Evolutionary conservation across 208 protist genomes (phyloP), one percentile per base, ranked within the genome.

Genomic region (Leishmania mexicana): DNA sequence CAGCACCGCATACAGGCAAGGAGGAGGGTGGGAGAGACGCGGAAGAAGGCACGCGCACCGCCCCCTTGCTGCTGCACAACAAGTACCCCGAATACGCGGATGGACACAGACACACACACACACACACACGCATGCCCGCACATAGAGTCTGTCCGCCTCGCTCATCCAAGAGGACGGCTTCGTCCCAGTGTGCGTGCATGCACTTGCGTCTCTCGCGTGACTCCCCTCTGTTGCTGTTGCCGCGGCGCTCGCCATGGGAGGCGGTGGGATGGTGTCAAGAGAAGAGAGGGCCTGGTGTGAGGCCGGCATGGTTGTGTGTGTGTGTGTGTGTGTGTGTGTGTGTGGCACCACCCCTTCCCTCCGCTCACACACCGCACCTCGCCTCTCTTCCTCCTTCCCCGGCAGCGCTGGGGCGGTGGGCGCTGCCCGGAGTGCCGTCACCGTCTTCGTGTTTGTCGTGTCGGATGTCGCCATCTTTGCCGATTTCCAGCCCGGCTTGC

Each of bases 351-450:
- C 54, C 19, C 67, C 67, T 49, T 28, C 68, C 40, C 45, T 45
- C 45, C 45, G 5, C 45, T 47, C 45, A 47, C 45, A 47, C 45
- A 7, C 45, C 45, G 45, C 45, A 47, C 45, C 40, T 31, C 13
- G 49, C 13, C 42, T 38, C 68, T 2, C 68, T 17, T 8, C 28
- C 28, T 84, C 83, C 94, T 5, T n/a, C 35, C 68, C 19, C 68
- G 35, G 31, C 68, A 38, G 24, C 68, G 68, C 68, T 73, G 31
- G 8, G 38, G 24, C 40, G 42, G 21, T 19, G 19, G 35, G 68
- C 31, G 40, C 68, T 42, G 31, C 10, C 35, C 42, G 68, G 21
- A 24, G 68, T 47, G 7, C 13, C 35, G 17, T 73, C 68, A 4
- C 11, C 13, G 24, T 70, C 21, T 31, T 70, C 38, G 64, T 31